Conservation (phyloP, 2,329 filamentous ascomycete genomes). For the Colletotrichum falcatum region DNA sequence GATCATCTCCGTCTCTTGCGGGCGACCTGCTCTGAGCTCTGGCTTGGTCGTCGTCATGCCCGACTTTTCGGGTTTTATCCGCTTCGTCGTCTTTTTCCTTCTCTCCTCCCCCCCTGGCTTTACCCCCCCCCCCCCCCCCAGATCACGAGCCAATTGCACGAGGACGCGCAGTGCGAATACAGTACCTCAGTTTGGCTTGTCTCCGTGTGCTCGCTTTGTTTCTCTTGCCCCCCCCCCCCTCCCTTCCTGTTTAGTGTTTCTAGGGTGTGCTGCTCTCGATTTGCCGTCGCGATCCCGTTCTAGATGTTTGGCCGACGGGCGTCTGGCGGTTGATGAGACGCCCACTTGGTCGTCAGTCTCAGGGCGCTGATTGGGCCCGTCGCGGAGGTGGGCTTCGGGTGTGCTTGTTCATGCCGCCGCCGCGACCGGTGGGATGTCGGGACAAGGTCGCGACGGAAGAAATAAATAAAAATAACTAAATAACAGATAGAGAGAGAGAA, state of each 20-base stretch:
- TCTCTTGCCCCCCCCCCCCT: neutral
- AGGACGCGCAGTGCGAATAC: slow-evolving; percentile 8
- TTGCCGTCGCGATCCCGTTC: slow-evolving; percentile 31
- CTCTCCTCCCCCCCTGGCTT: too few relatives aligned
- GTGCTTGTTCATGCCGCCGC: slow-evolving; percentile 34
- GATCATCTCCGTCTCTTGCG: slow-evolving; percentile 20
- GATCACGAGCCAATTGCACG: neutral
- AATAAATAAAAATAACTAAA: neutral
- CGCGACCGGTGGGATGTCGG: slow-evolving; percentile 6
- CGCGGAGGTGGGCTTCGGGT: slow-evolving; percentile 25
- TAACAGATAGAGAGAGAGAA: neutral
- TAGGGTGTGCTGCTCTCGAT: neutral
- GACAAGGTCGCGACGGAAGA: neutral
- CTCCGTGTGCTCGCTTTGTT: too few relatives aligned
- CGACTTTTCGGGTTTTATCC: neutral
- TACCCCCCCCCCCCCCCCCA: too few relatives aligned
- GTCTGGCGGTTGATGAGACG: slow-evolving; percentile 44
- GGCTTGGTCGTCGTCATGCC: slow-evolving; percentile 18
- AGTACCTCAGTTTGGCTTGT: neutral
- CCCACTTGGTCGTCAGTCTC: slow-evolving; percentile 40
- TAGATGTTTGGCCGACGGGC: slow-evolving; percentile 30
- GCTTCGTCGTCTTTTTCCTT: neutral
- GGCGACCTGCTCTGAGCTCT: slow-evolving; percentile 13
- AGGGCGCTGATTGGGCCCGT: slow-evolving; percentile 39
- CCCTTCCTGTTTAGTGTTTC: neutral